Evolutionary conservation across 1,139 yeast species (phyloP).

Genomic region (Suhomyces bolitotheri): DNA sequence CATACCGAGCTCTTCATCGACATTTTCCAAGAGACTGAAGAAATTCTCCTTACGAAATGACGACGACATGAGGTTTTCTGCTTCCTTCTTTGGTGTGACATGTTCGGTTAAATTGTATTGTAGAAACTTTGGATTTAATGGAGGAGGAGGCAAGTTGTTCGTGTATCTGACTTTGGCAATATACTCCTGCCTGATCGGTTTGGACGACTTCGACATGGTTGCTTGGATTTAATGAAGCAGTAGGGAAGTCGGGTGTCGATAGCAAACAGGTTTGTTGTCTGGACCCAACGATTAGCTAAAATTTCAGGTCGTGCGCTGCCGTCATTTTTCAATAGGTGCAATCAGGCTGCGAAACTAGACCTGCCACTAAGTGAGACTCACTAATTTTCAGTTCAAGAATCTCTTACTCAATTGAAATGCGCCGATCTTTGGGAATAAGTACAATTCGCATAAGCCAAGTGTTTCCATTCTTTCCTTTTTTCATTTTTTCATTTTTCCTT

Average conservation of each 20-base stretch:
- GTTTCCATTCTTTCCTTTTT: too few species aligned
- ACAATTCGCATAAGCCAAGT: too few species aligned
- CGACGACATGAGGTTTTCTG: slow-evolving; percentile 68
- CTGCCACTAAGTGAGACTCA: too few species aligned
- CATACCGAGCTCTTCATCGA: slow-evolving; percentile 77
- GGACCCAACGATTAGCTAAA: slow-evolving; percentile 1
- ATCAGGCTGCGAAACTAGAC: background rate
- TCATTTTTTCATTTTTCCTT: too few species aligned
- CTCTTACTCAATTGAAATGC: too few species aligned
- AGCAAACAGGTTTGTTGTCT: slow-evolving; percentile 1
- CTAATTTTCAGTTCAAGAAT: too few species aligned
- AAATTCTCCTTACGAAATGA: slow-evolving; percentile 78
- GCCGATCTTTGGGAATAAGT: too few species aligned
- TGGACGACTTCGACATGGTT: slow-evolving; percentile 29
- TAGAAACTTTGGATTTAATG: slow-evolving; percentile 83
- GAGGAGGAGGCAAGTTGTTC: slow-evolving; percentile 91
- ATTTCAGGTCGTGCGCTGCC: slow-evolving; percentile 8
- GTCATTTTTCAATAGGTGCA: background rate
- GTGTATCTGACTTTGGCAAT: slow-evolving; percentile 84
- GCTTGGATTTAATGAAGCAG: background rate
- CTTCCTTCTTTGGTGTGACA: slow-evolving; percentile 46
- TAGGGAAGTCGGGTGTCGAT: background rate
- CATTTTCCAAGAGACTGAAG: slow-evolving; percentile 59
- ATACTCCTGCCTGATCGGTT: slow-evolving; percentile 73
- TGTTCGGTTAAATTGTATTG: slow-evolving; percentile 49